These are phyloP conservation scores for Butyriboletus loyo DNA, from an alignment of 768 basidiomycete genomes.

Conservation along the genomic window DNA sequence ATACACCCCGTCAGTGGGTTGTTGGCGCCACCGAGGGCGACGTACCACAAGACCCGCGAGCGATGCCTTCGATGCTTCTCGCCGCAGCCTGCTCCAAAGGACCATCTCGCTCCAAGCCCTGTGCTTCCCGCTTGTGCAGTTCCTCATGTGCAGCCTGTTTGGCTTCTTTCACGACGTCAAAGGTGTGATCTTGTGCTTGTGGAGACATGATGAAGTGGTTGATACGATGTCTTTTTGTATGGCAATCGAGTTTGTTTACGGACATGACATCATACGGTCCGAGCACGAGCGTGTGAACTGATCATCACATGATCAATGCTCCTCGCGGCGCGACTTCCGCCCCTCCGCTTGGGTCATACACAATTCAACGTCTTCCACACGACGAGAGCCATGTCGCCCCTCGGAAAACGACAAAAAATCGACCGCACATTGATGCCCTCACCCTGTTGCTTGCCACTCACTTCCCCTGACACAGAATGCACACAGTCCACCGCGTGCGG, in stretches of 20 bases:
- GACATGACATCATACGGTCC: constrained; percentile 1
- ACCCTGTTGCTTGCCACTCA: neutral
- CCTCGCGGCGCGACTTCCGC: too few species aligned
- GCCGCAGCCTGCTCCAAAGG: neutral
- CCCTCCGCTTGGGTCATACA: neutral
- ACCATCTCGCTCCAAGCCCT: neutral
- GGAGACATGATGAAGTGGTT: neutral
- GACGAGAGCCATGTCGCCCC: neutral
- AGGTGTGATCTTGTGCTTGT: neutral
- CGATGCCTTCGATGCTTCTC: neutral
- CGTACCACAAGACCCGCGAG: neutral
- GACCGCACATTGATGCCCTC: neutral
- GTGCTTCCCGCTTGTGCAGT: neutral
- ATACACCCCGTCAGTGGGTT: neutral
- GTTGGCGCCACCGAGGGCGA: neutral
- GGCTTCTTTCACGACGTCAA: neutral
- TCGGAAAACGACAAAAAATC: neutral
- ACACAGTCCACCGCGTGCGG: constrained; percentile 3
- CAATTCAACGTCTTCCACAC: neutral
- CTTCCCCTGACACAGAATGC: neutral
- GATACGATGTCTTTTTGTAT: neutral
- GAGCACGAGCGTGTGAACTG: neutral
- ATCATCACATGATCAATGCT: too few species aligned
- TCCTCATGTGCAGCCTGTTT: neutral
- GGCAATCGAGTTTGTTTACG: neutral